phyloP scores from a whole-genome alignment of 2,329 filamentous ascomycete species.

The Fusarium sp. region DNA sequence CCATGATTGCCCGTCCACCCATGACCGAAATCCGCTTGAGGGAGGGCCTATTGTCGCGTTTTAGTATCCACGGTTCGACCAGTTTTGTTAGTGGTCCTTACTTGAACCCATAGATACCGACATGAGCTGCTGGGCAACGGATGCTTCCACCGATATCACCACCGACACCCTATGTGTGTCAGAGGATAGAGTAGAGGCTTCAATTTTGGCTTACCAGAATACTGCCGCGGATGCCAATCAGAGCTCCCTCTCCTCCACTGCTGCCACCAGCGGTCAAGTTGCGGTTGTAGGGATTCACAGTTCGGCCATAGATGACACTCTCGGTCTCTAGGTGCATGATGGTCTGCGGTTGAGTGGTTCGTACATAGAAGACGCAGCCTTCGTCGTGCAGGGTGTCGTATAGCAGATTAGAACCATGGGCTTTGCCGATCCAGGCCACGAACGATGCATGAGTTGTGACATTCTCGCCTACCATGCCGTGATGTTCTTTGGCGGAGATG shows the following conservation, averaged over 20 bases:
- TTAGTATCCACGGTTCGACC: background rate
- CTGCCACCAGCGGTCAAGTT: slow-evolving; percentile 69
- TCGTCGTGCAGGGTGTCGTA: slow-evolving; percentile 45
- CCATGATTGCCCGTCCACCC: slow-evolving; percentile 43
- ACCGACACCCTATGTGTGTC: slow-evolving; percentile 48
- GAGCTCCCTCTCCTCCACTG: slow-evolving; percentile 64
- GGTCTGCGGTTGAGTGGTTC: slow-evolving; percentile 73
- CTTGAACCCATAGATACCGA: slow-evolving; percentile 50
- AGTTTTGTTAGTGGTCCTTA: background rate
- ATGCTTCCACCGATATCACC: slow-evolving; percentile 55
- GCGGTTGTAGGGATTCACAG: slow-evolving; percentile 70
- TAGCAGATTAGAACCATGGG: slow-evolving; percentile 47
- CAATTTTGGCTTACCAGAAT: slow-evolving; percentile 42
- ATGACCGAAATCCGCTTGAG: slow-evolving; percentile 44
- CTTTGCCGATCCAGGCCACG: slow-evolving; percentile 46
- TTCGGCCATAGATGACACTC: slow-evolving; percentile 70
- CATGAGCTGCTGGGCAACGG: slow-evolving; percentile 50
- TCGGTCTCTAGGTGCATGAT: slow-evolving; percentile 65
- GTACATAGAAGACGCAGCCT: slow-evolving; percentile 58
- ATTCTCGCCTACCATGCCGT: slow-evolving; percentile 48
- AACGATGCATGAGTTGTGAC: slow-evolving; percentile 44
- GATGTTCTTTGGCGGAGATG: slow-evolving; percentile 50
- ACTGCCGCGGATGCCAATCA: slow-evolving; percentile 54
- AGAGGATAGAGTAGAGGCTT: background rate
- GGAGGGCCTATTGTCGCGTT: slow-evolving; percentile 40